Base-by-base conservation (phyloP, 1,284 basidiomycete genomes). In the Uromyces viciae-fabae region DNA sequence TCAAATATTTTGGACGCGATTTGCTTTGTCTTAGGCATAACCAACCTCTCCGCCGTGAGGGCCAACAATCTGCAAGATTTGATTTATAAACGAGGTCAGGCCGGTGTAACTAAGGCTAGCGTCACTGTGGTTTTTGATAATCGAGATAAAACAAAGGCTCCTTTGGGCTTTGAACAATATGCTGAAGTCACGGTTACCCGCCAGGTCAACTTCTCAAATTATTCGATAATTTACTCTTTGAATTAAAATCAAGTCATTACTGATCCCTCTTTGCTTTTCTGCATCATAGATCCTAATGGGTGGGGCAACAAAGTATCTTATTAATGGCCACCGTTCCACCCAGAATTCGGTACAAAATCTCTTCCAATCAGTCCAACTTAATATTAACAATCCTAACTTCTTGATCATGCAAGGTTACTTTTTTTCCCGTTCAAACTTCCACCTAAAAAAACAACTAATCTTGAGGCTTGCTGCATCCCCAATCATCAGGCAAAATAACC, bases 321-420 rank as follows among this genome's bases (percentile, higher is more conserved):
- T 99, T 80, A 99, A 98, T 85, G 97, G 97, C 0, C 97, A 98
- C 88, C 97, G 96, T 85, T 90, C 94, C 2, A 92, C 92, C 7
- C 94, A 98, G 83, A 91, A 94, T 82, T 89, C 89, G 0, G 91
- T 99, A 1, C 96, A 98, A 84, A 94, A 92, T 71, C 89, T 99
- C 54, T 99, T 99, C 85, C 97, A 99, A 86, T 93, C 93, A 52
- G 95, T 99, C 0, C 95, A 98, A 87, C 91, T 99, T 84, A 99
- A 99, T 87, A 99, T 99, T 89, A 99, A 99, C 88, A 99, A 98
- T 86, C 97, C 97, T 66, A 99, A 99, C 86, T 99, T 99, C 88
- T 89, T 99, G 82, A 99, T 99, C 87, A 99, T 99, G 95, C 97
- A 99, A 87, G 97, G 97, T 66, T 91, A 92, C 69, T 71, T 28